A percentile compares a stretch with the other conserved stretches of the same genome.
phyloP scores from a whole-genome alignment of 1,139 yeast species.

The Martiniozyma asiatica region DNA sequence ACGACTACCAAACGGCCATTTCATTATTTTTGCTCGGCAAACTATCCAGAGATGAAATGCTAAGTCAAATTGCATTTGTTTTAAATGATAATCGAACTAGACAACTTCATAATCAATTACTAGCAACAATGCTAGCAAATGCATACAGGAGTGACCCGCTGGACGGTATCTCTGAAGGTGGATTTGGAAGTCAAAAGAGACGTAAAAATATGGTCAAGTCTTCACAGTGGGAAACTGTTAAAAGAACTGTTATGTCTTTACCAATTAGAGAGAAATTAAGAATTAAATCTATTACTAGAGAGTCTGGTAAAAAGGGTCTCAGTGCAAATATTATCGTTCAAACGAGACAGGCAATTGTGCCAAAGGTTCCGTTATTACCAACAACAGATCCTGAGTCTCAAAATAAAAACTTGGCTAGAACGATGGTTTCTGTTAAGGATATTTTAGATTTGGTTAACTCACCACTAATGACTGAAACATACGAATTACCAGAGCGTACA shows the following conservation, averaged over 20 bases:
- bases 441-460: constrained; percentile 82
- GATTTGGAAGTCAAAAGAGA: constrained; percentile 34
- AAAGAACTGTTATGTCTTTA: constrained; percentile 77
- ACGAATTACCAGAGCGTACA: constrained; percentile 74
- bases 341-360: constrained; percentile 75
- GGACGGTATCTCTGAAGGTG: constrained; percentile 38
- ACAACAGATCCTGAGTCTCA: constrained; percentile 14
- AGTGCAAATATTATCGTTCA: constrained; percentile 66
- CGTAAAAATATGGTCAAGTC: constrained; percentile 30
- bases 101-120: constrained; percentile 65
- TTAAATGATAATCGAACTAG: constrained; percentile 37
- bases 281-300: constrained; percentile 71
- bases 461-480: constrained; percentile 67
- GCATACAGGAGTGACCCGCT: constrained; percentile 59
- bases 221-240: constrained; percentile 67
- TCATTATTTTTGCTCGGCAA: constrained; percentile 70
- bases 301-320: constrained; percentile 67
- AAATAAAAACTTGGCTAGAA: constrained; percentile 25
- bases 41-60: constrained; percentile 65
- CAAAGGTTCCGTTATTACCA: constrained; percentile 75
- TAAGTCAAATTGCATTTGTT: constrained; percentile 40
- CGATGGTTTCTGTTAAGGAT: constrained; percentile 87
- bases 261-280: constrained; percentile 79
- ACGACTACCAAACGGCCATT: constrained; percentile 67
- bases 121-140: constrained; percentile 74